Evolutionary conservation across 768 basidiomycete species (phyloP), one percentile per base, ranked within the genome.

Genomic region (Porpolomopsis calyptriformis): DNA sequence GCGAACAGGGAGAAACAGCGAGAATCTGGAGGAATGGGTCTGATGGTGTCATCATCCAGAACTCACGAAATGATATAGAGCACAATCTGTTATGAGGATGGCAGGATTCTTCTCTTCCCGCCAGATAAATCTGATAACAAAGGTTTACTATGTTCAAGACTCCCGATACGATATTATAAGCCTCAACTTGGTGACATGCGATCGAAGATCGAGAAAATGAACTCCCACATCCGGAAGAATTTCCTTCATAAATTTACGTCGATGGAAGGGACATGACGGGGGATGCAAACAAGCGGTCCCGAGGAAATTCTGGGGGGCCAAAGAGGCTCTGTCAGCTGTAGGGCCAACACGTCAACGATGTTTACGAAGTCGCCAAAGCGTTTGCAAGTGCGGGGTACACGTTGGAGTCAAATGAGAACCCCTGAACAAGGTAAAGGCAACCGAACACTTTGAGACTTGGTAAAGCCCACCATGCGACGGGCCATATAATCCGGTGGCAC

Each of bases 51-150:
- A 22, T 72, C 53, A n/a, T n/a, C n/a, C 36, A 98, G 71, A 38
- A 94, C 88, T 41, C 96, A 82, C 20, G 90, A 90, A 48, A 86
- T 80, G 50, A 99, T 89, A 59, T 98, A 99, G 49, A 99, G 80
- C 18, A 98, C 96, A 54, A 98, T 96, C 89, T 36, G 46, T n/a
- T n/a, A n/a, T n/a, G n/a, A 46, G 45, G 7, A 31, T 45, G 12
- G 18, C 2, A n/a, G 10, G 26, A 22, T 45, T 45, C 43, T 45
- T 31, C 14, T 31, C 33, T 45, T 45, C 33, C 8, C 11, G 23
- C 26, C 23, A 29, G 43, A 33, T 45, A 18, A 18, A 31, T 16
- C 22, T 43, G 23, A 14, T 12, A 26, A 20, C 41, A 42, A 25
- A 45, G 43, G 33, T 45, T 45, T 34, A 16, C 19, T 45, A 45